A percentile compares a stretch with the other conserved stretches of the same genome.
These are phyloP conservation scores for Fraxinus americana DNA, from an alignment of 257 asterid species.

Conservation along the genomic window DNA sequence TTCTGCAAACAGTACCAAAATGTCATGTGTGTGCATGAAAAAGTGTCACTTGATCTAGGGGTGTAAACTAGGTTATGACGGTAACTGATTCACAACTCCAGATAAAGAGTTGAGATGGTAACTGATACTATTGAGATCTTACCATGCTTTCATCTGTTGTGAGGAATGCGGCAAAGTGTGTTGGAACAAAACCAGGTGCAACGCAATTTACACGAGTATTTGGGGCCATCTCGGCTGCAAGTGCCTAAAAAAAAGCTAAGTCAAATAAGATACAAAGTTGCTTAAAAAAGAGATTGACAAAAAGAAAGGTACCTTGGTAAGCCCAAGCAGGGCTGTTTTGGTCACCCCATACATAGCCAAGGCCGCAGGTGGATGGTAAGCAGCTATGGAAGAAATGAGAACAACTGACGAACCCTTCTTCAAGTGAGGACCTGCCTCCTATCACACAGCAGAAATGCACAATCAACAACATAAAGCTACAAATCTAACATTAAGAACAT, in stretches of 20 bases:
- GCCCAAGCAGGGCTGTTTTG: conserved; percentile 8
- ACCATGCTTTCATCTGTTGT: conserved; percentile 50
- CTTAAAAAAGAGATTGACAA: background rate
- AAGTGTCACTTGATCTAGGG: background rate
- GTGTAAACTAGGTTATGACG: background rate
- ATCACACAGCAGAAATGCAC: background rate
- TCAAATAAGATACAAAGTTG: background rate
- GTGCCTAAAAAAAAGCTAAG: conserved; percentile 51
- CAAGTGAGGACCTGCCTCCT: conserved; percentile 9
- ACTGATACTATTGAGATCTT: conserved; percentile 18
- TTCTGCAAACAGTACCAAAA: conserved; percentile 44
- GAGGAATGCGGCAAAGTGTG: conserved; percentile 66
- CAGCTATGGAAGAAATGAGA: background rate
- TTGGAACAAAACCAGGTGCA: conserved; percentile 96
- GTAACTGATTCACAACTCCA: background rate
- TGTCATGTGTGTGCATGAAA: background rate
- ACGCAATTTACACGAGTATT: conserved; percentile 88
- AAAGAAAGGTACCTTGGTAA: background rate
- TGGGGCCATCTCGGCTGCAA: conserved; percentile 91
- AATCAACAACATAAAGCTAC: background rate
- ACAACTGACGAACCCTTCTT: conserved; percentile 6
- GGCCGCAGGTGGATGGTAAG: conserved; percentile 4
- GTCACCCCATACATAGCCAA: conserved; percentile 9
- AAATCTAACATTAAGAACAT: background rate
- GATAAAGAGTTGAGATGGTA: background rate